Evolutionary conservation across 1,139 yeast genomes (phyloP), one percentile per base, ranked within the genome.

Genomic region (Debaryomycetaceae sp.): DNA sequence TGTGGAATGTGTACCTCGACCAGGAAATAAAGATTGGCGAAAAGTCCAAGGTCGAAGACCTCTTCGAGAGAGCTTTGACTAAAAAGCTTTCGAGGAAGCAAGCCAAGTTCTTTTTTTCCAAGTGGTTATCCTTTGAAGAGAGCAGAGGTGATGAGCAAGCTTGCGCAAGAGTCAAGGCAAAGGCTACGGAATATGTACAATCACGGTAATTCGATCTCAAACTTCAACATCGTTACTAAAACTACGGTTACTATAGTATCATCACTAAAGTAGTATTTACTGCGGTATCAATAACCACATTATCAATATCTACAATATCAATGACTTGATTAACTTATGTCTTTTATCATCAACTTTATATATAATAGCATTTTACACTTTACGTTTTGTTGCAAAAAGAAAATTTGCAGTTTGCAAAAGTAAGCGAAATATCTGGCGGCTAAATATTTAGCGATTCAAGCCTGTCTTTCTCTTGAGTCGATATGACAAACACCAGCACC

Each of bases 1-100:
- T 93, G 53, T 93, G 98, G 98, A 90, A 87, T 60, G 95, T 91
- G 39, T 90, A 90, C 65, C 79, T 91, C 52, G 99, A 93, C 65
- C 96, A 88, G 67, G 98, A 93, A 66, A 83, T 87, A 61, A 87
- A 87, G 65, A 55, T 56, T 31, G 72, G 66, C 42, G 81, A 81
- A 42, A 81, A 80, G 63, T 72, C 73, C 52, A 82, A 82, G 62
- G 85, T 83, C 36, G 93, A 85, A 59, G 85, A 79, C 27, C 72
- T 93, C 50, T 91, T 90, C 58, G 97, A 90, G 65, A 81, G 98
- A 62, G 89, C 86, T 6, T 63, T 80, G 45, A 57, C 71, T 24
- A 81, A 78, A 65, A 88, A 87, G 65, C 66, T 91, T 47, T 76
- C 87, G n/a, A 80, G 85, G 65, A 93, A 91, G 64, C 97, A 90